phyloP scores from a whole-genome alignment of 345 rosid species.

The Bruguiera sexangula region DNA sequence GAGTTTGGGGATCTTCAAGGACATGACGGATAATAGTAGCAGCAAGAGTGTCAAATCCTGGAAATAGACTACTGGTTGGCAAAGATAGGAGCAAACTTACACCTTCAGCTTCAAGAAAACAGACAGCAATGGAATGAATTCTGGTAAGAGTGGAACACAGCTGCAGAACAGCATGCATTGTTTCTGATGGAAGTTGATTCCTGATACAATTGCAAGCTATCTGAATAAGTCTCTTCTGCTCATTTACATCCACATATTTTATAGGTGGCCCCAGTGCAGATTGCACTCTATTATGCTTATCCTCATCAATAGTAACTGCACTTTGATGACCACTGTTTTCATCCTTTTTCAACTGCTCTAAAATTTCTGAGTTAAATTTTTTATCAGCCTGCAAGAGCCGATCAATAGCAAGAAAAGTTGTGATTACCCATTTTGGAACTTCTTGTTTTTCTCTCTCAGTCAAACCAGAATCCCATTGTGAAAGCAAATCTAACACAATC shows the following conservation, averaged over 20 bases:
- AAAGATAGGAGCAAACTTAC: slow-evolving; percentile 69
- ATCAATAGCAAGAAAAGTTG: slow-evolving; percentile 92
- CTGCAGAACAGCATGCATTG: slow-evolving; percentile 90
- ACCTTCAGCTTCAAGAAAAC: slow-evolving; percentile 86
- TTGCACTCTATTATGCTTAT: slow-evolving; percentile 59
- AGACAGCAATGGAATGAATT: slow-evolving; percentile 71
- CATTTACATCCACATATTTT: slow-evolving; percentile 51
- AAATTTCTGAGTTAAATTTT: slow-evolving; percentile 66
- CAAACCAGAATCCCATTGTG: slow-evolving; percentile 63
- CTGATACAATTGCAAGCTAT: slow-evolving; percentile 79
- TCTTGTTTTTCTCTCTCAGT: slow-evolving; percentile 43
- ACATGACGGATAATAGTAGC: slow-evolving; percentile 83
- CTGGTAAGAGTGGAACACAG: slow-evolving; percentile 86
- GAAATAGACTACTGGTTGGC: slow-evolving; percentile 79
- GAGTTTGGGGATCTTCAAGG: slow-evolving; percentile 95
- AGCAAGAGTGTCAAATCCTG: slow-evolving; percentile 86
- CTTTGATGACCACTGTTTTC: slow-evolving; percentile 39
- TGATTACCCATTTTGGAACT: slow-evolving; percentile 90
- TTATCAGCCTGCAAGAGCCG: slow-evolving; percentile 80
- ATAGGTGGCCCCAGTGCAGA: slow-evolving; percentile 47
- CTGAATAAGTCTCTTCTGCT: slow-evolving; percentile 77
- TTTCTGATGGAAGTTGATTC: slow-evolving; percentile 79
- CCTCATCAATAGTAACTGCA: slow-evolving; percentile 58
- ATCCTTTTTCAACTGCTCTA: slow-evolving; percentile 64
- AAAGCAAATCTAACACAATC: slow-evolving; percentile 64